Evolutionary conservation across 768 basidiomycete genomes (phyloP).

Genomic region (Boletales sp.): DNA sequence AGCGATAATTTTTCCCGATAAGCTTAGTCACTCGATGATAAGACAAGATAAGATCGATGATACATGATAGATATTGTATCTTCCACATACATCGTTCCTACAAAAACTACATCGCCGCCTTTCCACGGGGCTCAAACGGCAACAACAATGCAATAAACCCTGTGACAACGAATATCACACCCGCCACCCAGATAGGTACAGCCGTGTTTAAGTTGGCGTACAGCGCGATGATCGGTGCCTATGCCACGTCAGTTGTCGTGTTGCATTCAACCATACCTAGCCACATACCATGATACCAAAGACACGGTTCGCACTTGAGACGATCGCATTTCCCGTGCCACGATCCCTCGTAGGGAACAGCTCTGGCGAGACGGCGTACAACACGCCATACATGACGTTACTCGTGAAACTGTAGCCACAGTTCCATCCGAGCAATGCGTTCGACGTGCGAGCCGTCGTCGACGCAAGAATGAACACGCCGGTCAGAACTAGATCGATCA

Average conservation of each 20-base stretch:
- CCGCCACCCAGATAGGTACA: slow-evolving; percentile 54
- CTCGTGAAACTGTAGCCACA: slow-evolving; percentile 55
- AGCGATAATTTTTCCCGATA: background rate
- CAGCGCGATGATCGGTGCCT: slow-evolving; percentile 50
- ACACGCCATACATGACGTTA: slow-evolving; percentile 55
- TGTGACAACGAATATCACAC: slow-evolving; percentile 48
- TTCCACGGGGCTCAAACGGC: slow-evolving; percentile 57
- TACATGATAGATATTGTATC: too few species aligned
- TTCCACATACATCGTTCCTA: background rate
- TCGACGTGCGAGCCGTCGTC: slow-evolving; percentile 52
- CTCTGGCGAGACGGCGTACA: slow-evolving; percentile 44
- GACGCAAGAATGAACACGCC: slow-evolving; percentile 56
- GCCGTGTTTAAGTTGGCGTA: slow-evolving; percentile 46
- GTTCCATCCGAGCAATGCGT: slow-evolving; percentile 54
- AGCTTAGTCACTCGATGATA: slow-evolving; percentile 19
- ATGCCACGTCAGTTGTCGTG: background rate
- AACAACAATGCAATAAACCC: slow-evolving; percentile 47
- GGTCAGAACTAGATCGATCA: slow-evolving; percentile 37
- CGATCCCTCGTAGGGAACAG: slow-evolving; percentile 52
- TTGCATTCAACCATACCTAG: background rate
- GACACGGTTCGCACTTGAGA: slow-evolving; percentile 49
- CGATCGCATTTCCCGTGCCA: slow-evolving; percentile 56
- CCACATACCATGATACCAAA: slow-evolving; percentile 54
- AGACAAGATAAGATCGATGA: slow-evolving; percentile 11
- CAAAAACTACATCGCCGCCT: slow-evolving; percentile 41